Evolutionary conservation across 2,329 filamentous ascomycete species (phyloP), one percentile per base, ranked within the genome.

Genomic region (Aspergillus piperis): DNA sequence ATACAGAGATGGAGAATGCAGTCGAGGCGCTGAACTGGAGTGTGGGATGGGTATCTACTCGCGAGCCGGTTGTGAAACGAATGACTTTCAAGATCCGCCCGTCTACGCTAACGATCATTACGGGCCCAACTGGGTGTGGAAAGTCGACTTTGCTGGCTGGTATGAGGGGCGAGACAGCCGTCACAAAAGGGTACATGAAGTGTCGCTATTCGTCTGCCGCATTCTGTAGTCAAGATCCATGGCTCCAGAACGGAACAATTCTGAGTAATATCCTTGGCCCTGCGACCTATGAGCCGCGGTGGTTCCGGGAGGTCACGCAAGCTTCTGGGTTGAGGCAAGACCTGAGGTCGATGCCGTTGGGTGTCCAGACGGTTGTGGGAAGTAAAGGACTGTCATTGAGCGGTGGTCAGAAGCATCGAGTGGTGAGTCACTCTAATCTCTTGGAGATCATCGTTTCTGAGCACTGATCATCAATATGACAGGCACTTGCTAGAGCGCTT

Each of bases 401-500:
- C 58, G 72, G 72, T 11, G 72, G 71, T 3, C 71, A 73, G 51
- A 69, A 67, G 54, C 62, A 67, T 41, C 63, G 70, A 13, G 27
- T 72, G 32, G 60, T 63, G 17, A 15, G 58, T 39, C 3, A 42
- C 25, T 48, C 2, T 38, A 19, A 25, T 4, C 11, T 1, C 11
- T 5, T n/a, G 7, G 38, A 19, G 41, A 3, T 17, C 25, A n/a
- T 17, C 6, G 15, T 30, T 5, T 13, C 3, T 30, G 21, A 15
- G 19, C 19, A 21, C 19, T 21, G 19, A 21, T 21, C 19, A 21
- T 21, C 19, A 21, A 21, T 21, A 21, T 21, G 7, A 13, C 44
- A 65, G 61, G 63, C 59, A 38, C 44, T 77, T 15, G 75, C 75
- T 1, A 67, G 75, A 6, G 69, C 73, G 3, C 60, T 78, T 0